phyloP scores from a whole-genome alignment of 352 stramenopile species.

The Pythium chondricola region DNA sequence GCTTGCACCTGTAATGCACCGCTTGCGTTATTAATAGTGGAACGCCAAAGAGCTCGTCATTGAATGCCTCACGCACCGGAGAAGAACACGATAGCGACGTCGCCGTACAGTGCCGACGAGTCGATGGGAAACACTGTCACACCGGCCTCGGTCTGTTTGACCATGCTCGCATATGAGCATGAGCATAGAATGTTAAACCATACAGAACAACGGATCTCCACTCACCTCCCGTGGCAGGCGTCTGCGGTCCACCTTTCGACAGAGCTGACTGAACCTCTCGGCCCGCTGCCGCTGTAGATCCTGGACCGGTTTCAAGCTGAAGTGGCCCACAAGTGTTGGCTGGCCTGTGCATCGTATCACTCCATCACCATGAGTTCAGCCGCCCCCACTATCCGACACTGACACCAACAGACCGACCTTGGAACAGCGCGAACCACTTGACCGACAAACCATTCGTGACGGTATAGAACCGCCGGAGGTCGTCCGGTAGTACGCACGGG shows the following conservation, averaged over 20 bases:
- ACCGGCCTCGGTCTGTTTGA: constrained; percentile 19
- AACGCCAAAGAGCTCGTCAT: too few relatives aligned
- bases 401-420: constrained; percentile 16
- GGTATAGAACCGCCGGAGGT: constrained; percentile 63
- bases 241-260: constrained; percentile 32
- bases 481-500: constrained; percentile 42
- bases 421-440: constrained; percentile 64
- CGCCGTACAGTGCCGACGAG: constrained; percentile 47
- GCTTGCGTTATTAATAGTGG: neutral
- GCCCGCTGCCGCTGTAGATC: constrained; percentile 39
- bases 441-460: constrained; percentile 62
- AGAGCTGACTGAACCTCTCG: constrained; percentile 28
- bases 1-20: neutral
- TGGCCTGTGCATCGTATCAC: constrained; percentile 18
- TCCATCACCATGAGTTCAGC: neutral
- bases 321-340: constrained; percentile 52
- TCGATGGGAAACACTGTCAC: constrained; percentile 46
- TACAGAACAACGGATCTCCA: neutral
- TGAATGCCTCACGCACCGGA: constrained; percentile 1
- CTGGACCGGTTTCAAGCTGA: constrained; percentile 53
- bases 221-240: too few relatives aligned
- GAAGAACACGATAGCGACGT: constrained; percentile 38
- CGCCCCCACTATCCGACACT: neutral
- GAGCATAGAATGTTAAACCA: neutral
- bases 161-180: neutral